Evolutionary conservation across 2,329 filamentous ascomycete genomes (phyloP).

Genomic region (Mycosphaerelloides madeirae): DNA sequence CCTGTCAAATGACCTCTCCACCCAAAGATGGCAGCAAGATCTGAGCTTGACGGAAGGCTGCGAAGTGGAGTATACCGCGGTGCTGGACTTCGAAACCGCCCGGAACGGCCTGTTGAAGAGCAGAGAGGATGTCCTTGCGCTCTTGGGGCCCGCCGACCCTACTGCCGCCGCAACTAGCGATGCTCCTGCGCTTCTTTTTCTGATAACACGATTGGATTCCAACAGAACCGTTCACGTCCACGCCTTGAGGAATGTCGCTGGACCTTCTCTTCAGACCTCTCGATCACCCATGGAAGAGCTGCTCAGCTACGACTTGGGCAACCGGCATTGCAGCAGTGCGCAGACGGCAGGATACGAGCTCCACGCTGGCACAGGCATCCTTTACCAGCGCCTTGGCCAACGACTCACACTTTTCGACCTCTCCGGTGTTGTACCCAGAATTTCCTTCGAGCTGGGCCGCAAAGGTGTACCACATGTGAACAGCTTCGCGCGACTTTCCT

Average conservation of each 20-base stretch:
- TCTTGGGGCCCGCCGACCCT: conserved; percentile 27
- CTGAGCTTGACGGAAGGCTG: conserved; percentile 11
- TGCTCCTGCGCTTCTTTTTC: conserved; percentile 18
- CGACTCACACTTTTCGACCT: conserved; percentile 60
- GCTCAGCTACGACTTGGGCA: conserved; percentile 22
- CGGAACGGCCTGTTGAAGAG: conserved; percentile 41
- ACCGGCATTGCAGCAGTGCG: conserved; percentile 4
- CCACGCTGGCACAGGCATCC: conserved; percentile 57
- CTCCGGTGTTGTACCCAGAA: conserved; percentile 56
- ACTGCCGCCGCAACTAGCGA: not conserved
- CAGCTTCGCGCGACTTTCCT: conserved; percentile 64
- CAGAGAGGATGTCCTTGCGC: conserved; percentile 41
- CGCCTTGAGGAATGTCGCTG: conserved; percentile 12
- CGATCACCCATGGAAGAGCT: conserved; percentile 16
- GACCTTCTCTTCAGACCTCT: conserved; percentile 9
- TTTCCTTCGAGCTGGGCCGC: conserved; percentile 46
- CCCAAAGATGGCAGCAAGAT: conserved; percentile 24
- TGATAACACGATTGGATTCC: conserved; percentile 11
- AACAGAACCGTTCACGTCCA: conserved; percentile 15
- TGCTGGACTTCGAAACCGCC: conserved; percentile 34
- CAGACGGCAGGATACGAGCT: conserved; percentile 24
- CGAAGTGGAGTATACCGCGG: conserved; percentile 23
- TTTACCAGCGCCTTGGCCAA: conserved; percentile 56
- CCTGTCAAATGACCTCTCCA: conserved; percentile 26
- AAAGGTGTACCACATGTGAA: conserved; percentile 45